phyloP scores from a whole-genome alignment of 805 yeast species.

The Millerozyma miso region DNA sequence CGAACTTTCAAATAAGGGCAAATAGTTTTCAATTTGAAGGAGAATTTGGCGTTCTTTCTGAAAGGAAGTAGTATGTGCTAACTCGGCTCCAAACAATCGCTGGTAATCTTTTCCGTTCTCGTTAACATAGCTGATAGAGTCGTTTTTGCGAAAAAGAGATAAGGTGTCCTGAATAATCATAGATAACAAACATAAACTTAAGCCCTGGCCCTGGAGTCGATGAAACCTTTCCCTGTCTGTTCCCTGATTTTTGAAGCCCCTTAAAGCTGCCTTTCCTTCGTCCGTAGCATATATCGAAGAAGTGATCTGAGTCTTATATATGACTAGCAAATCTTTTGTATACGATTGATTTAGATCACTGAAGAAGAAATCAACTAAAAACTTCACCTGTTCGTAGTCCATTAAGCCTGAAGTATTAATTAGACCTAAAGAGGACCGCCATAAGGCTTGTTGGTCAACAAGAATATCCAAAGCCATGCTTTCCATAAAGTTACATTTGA shows the following conservation, averaged over 20 bases:
- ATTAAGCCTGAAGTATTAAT: slow-evolving; percentile 16
- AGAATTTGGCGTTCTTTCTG: not conserved
- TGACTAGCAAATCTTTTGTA: slow-evolving; percentile 18
- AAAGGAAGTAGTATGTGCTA: not conserved
- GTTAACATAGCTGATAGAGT: slow-evolving; percentile 6
- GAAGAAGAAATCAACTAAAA: slow-evolving; percentile 29
- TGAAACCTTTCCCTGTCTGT: slow-evolving; percentile 14
- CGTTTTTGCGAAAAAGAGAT: slow-evolving; percentile 13
- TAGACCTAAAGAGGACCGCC: slow-evolving; percentile 20
- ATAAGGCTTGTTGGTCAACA: slow-evolving; percentile 19
- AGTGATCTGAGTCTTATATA: slow-evolving; percentile 24
- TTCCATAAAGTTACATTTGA: slow-evolving; percentile 1
- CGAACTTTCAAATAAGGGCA: not conserved
- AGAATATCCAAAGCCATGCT: slow-evolving; percentile 9
- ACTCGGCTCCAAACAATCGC: slow-evolving; percentile 22
- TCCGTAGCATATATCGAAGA: slow-evolving; percentile 13
- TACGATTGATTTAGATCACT: slow-evolving; percentile 15
- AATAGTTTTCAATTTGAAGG: not conserved
- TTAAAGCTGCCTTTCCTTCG: slow-evolving; percentile 6
- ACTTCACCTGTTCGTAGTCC: slow-evolving; percentile 19
- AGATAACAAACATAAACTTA: slow-evolving; percentile 26
- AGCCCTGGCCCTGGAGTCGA: slow-evolving; percentile 19
- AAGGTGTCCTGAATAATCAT: slow-evolving; percentile 30
- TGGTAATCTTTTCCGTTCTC: slow-evolving; percentile 12
- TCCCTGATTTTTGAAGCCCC: not conserved